A percentile compares a stretch with the other conserved stretches of the same genome.
These are phyloP conservation scores for Claviceps cyperi DNA, from an alignment of 2,329 filamentous ascomycete genomes.

Conservation along the genomic window DNA sequence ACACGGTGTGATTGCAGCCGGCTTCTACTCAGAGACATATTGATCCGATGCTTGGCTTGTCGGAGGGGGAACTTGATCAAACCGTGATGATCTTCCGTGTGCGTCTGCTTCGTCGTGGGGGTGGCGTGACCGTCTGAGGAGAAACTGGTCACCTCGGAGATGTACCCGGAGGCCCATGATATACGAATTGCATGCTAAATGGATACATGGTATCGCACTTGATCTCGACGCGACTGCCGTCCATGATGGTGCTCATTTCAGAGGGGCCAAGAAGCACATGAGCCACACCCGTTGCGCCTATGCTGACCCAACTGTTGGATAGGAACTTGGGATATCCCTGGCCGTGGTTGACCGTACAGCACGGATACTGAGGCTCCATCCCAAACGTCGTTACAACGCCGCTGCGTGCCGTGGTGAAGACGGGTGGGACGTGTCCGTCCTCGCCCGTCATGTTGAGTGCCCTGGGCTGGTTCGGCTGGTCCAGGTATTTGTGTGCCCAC, in stretches of 20 bases:
- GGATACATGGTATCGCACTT: slow-evolving; percentile 34
- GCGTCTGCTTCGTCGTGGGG: neutral
- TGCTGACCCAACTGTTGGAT: slow-evolving; percentile 28
- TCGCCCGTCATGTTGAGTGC: slow-evolving; percentile 23
- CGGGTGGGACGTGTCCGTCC: slow-evolving; percentile 10
- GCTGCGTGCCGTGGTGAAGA: slow-evolving; percentile 33
- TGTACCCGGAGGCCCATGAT: slow-evolving; percentile 12
- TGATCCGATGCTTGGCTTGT: slow-evolving; percentile 9
- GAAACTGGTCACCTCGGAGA: neutral
- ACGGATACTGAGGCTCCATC: slow-evolving; percentile 36
- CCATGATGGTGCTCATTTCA: slow-evolving; percentile 23
- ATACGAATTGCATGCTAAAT: slow-evolving; percentile 14
- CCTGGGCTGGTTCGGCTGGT: slow-evolving; percentile 38
- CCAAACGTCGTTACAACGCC: slow-evolving; percentile 28
- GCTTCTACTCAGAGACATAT: slow-evolving; percentile 9
- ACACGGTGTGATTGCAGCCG: slow-evolving; percentile 20
- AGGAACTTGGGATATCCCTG: slow-evolving; percentile 43
- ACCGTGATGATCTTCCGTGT: slow-evolving; percentile 7
- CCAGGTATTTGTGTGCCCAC: slow-evolving; percentile 43
- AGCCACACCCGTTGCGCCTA: slow-evolving; percentile 28
- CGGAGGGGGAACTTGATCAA: slow-evolving; percentile 11
- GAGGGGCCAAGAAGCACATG: slow-evolving; percentile 36
- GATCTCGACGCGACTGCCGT: slow-evolving; percentile 21
- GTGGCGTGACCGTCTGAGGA: neutral
- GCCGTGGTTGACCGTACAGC: slow-evolving; percentile 44